Evolutionary conservation across 1,139 yeast genomes (phyloP).

Genomic region (Candida anutae): DNA sequence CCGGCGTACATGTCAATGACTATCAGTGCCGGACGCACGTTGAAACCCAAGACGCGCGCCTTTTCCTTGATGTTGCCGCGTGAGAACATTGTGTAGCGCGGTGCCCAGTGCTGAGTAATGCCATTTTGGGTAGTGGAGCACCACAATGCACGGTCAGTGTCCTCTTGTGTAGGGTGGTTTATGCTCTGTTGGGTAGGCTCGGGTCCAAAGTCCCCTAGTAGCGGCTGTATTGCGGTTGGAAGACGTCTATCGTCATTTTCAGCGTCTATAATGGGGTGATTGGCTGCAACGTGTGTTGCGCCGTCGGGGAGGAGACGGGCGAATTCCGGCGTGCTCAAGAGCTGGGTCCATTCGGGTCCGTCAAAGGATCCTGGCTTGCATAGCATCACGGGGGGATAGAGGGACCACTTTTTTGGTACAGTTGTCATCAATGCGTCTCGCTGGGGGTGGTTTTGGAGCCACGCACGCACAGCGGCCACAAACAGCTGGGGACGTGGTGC

Average conservation of each 20-base stretch:
- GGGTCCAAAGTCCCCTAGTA: slow-evolving; percentile 64
- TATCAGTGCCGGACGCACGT: slow-evolving; percentile 15
- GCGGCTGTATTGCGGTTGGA: slow-evolving; percentile 51
- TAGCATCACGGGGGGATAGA: slow-evolving; percentile 63
- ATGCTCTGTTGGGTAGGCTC: slow-evolving; percentile 16
- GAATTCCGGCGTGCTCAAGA: slow-evolving; percentile 11
- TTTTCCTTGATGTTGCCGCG: slow-evolving; percentile 87
- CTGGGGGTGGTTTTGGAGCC: too few species aligned
- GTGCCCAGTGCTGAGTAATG: slow-evolving; percentile 77
- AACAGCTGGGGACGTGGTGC: too few species aligned
- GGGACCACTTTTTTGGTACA: slow-evolving; percentile 50
- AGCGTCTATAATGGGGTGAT: slow-evolving; percentile 61
- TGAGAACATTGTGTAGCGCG: slow-evolving; percentile 78
- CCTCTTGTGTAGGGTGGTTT: slow-evolving; percentile 31
- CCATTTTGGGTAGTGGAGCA: slow-evolving; percentile 67
- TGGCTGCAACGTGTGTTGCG: slow-evolving; percentile 61
- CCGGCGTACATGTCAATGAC: slow-evolving; percentile 76
- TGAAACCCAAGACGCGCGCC: slow-evolving; percentile 47
- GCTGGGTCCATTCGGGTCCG: slow-evolving; percentile 22
- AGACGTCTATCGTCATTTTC: slow-evolving; percentile 50
- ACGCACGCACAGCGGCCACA: too few species aligned
- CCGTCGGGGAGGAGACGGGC: slow-evolving; percentile 12
- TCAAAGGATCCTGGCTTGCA: slow-evolving; percentile 41
- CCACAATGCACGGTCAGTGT: slow-evolving; percentile 59
- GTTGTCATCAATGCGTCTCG: not conserved